Base-by-base conservation (phyloP, 306 rosid genomes). In the Mucuna pruriens region DNA sequence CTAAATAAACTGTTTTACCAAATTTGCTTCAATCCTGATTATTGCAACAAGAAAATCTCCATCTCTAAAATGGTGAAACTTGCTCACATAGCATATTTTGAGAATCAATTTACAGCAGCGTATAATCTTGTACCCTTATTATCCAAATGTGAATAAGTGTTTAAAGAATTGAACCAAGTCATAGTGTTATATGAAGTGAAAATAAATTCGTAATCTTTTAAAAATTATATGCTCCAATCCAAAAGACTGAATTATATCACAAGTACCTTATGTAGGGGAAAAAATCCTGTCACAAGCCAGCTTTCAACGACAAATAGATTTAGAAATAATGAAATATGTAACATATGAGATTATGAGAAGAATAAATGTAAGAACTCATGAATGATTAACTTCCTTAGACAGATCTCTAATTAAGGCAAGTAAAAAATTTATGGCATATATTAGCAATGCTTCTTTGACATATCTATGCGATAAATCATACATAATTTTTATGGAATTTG, bases 41-140 rank as follows among this genome's bases (percentile, higher is more conserved):
- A 75, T 66, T 12, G 13, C 9, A 19, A 74, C 13, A 46, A 15
- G 9, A 57, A 75, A 38, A 68, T 66, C 33, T 16, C 57, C 33
- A 45, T 75, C 77, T 45, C 51, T 25, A 82, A 55, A 66, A 62
- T 25, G 52, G 29, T 26, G 69, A 64, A 46, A 57, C 25, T 20
- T 71, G 29, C 36, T 61, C 19, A 23, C 29, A 33, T 20, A 58
- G 58, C 60, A 74, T 29, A 62, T 63, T 51, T 80, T 61, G 33
- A 49, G 54, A 20, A 80, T 62, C 23, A 62, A 72, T 64, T 42
- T 31, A 38, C 29, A 63, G 46, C 44, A 48, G 64, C 7, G 2
- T 17, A 44, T 31, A 33, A 42, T 63, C 80, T n/a, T 45, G 46
- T n/a, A 75, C 26, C 57, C 42, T 22, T 51, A 51, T 36, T 3